Evolutionary conservation across 2,329 filamentous ascomycete genomes (phyloP), one percentile per base, ranked within the genome.

Genomic region (Penicillium sp.): DNA sequence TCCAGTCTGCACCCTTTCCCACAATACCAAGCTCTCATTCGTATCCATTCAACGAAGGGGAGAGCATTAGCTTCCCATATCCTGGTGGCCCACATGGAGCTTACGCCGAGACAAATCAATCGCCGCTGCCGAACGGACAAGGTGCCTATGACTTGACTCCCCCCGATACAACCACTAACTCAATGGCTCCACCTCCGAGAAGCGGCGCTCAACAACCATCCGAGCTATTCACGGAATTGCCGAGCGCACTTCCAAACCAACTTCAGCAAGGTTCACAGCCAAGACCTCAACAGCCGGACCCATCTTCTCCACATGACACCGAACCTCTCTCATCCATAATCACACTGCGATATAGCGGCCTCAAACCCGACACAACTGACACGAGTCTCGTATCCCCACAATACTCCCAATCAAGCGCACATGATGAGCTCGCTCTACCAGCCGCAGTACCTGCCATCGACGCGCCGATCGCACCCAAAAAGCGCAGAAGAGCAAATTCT

Each of bases 251-350:
- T 3, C 31, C 13, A 16, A 45, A 54, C 33, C 28, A 36, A 14
- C 27, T 31, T 18, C 61, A 49, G 19, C 56, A 54, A 37, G 56
- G 36, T 3, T 35, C 48, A 3, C 52, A 57, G 22, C 56, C 61
- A 16, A 61, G 65, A 37, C 63, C 64, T 4, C 51, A 65, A 37
- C 64, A 64, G 42, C 44, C 50, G 4, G 47, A 56, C 10, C 42
- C 49, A n/a, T 62, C 60, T 40, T 72, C 70, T 3, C 68, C 68
- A 7, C 69, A 70, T 36, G 70, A 72, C 41, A 73, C 71, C 2
- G 64, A 71, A 36, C 70, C 69, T 18, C 60, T 72, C 29, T 72
- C 70, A 10, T 72, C 71, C 6, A 51, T 66, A 7, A 46, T 54
- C 9, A 63, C 66, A 0, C 55, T 61, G 2, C 58, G 60, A 18